Evolutionary conservation across 164 flowering plant genomes (phyloP).

Genomic region (Echeveria elegans): DNA sequence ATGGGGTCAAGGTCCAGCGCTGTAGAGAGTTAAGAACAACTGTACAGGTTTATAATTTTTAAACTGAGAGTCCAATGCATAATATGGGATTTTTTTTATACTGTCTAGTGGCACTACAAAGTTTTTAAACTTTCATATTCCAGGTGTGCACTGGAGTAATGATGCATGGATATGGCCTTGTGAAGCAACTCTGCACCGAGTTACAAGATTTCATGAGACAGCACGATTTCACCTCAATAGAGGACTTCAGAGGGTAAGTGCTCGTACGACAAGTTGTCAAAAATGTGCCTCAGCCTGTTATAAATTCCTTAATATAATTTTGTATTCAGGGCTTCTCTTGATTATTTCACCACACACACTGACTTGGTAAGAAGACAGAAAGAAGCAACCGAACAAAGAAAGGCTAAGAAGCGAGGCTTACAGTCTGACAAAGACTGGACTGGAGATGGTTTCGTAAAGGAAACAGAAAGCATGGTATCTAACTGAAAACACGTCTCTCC

Average conservation of each 20-base stretch:
- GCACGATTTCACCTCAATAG: conserved; percentile 79
- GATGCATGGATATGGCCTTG: conserved; percentile 97
- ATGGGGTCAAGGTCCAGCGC: no score
- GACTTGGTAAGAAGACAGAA: conserved; percentile 74
- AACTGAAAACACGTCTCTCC: conserved; percentile 28
- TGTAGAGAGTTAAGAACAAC: no score
- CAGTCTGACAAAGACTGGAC: conserved; percentile 96
- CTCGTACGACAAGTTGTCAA: no score
- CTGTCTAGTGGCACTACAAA: neutral
- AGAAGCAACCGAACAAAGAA: conserved; percentile 73
- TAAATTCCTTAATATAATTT: neutral
- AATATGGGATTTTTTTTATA: no score
- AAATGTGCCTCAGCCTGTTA: no score
- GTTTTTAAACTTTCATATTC: neutral
- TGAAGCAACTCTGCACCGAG: conserved; percentile 73
- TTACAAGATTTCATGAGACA: conserved; percentile 84
- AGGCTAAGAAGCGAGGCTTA: conserved; percentile 72
- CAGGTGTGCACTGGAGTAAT: conserved; percentile 99
- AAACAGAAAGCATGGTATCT: conserved; percentile 93
- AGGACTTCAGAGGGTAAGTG: conserved; percentile 88
- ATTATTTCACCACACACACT: conserved; percentile 83
- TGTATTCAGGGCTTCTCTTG: conserved; percentile 55
- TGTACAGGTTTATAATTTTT: neutral
- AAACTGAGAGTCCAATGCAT: no score
- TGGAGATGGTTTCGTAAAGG: conserved; percentile 91